Evolutionary conservation across 768 basidiomycete genomes (phyloP), one percentile per base, ranked within the genome.

Genomic region (Pleurotus citrinopileatus): DNA sequence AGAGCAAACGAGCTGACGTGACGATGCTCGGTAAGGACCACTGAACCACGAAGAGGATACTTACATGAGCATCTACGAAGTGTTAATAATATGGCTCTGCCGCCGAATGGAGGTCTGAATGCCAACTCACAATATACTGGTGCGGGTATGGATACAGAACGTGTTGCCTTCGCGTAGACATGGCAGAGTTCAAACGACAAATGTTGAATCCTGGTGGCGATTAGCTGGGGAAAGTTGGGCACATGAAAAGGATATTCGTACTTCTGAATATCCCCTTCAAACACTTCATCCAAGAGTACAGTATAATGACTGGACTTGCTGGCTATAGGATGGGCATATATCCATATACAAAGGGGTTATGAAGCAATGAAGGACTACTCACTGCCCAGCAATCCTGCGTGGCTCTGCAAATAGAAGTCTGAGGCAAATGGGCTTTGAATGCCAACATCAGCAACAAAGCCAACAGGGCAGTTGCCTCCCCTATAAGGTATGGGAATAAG

Each of bases 61-160:
- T 28, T 56, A 66, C 63, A 52, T 67, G 62, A 3, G 66, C 66
- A 48, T 67, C 66, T 67, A 43, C 15, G 12, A 22, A 12, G 8
- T 4, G 44, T 42, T 7, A n/a, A n/a, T 34, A 53, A 27, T 20
- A 17, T 37, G 26, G 3, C 19, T 28, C 19, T 12, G 1, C 40
- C 19, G 27, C 19, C 13, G 25, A n/a, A n/a, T n/a, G n/a, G n/a
- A n/a, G n/a, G n/a, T n/a, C n/a, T n/a, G 9, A 23, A 28, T n/a
- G n/a, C n/a, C n/a, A n/a, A 59, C 84, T 61, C 61, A 91, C 90
- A 93, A 57, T 93, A 93, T 0, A 92, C 89, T 0, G 91, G 91
- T 0, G 91, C 90, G 0, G 91, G 91, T 38, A 93, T 92, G 0
- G 90, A 92, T 0, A 94, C 91, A 0, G 89, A 89, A 6, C 91